phyloP scores from a whole-genome alignment of 2,329 filamentous ascomycete genomes.

The Sarocladium brachiariae region DNA sequence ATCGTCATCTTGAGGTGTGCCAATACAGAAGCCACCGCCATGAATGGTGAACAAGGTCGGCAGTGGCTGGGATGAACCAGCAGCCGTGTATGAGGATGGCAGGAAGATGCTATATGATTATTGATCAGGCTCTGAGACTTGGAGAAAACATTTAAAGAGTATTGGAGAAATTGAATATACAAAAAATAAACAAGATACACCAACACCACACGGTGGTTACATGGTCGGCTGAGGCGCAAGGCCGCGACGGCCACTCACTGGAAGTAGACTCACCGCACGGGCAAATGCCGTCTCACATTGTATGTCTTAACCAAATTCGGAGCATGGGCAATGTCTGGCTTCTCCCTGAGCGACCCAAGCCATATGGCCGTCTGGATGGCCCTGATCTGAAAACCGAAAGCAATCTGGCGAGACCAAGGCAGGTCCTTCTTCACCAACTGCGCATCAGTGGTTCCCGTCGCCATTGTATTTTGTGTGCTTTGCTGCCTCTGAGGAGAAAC shows the following conservation, averaged over 20 bases:
- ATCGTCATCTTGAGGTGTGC: not conserved
- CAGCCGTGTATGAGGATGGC: not conserved
- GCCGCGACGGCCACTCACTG: not conserved
- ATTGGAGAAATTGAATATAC: no score
- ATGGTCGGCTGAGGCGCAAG: not conserved
- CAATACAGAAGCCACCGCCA: not conserved
- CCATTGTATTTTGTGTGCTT: no score
- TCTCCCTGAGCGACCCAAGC: not conserved
- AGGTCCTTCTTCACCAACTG: not conserved
- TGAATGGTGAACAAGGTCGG: constrained; percentile 1
- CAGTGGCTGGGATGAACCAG: not conserved
- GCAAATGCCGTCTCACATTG: not conserved
- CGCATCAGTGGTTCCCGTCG: no score
- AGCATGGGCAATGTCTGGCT: not conserved
- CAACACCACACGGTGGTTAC: no score
- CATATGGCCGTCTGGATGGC: not conserved
- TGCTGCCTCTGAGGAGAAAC: no score
- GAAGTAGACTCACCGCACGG: not conserved
- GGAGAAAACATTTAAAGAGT: no score
- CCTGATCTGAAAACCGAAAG: not conserved
- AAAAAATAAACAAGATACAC: no score
- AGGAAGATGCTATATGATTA: not conserved
- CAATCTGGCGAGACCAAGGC: not conserved
- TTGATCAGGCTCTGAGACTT: not conserved
- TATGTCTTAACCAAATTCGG: not conserved